Percentiles rank a stretch among this genome's conserved stretches.
Conservation (phyloP, 73 alveolate species). For the Effrenium voratum region DNA sequence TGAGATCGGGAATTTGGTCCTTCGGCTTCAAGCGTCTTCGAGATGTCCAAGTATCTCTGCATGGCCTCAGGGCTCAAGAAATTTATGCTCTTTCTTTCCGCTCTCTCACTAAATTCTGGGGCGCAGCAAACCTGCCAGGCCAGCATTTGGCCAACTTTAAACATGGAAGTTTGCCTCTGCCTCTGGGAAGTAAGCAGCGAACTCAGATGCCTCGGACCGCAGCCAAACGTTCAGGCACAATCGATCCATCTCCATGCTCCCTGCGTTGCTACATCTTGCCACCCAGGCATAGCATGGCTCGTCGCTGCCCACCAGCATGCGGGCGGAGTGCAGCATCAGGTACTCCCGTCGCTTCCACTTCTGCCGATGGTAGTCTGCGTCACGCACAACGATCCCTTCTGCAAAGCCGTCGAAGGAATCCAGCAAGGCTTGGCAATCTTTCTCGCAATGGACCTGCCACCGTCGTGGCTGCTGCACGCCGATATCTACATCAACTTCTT, state of each 20-base stretch:
- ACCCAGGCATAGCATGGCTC: conserved; percentile 86
- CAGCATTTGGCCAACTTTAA: neutral
- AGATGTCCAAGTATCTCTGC: conserved; percentile 5
- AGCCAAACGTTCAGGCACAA: conserved; percentile 75
- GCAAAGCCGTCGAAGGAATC: conserved; percentile 75
- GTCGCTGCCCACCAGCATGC: conserved; percentile 55
- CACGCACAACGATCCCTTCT: conserved; percentile 57
- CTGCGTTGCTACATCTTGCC: conserved; percentile 52
- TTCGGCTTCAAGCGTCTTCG: conserved; percentile 3
- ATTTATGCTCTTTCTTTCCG: neutral
- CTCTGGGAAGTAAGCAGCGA: conserved; percentile 82
- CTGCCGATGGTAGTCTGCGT: conserved; percentile 53
- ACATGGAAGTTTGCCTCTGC: neutral
- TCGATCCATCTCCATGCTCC: conserved; percentile 56
- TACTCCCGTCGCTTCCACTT: conserved; percentile 84
- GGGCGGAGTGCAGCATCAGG: conserved; percentile 72
- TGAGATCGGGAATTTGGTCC: neutral
- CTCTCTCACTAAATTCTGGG: neutral
- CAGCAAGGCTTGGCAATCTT: conserved; percentile 44
- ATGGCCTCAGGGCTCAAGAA: neutral
- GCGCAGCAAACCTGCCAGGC: neutral
- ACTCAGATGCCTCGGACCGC: conserved; percentile 56
- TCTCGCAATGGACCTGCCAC: conserved; percentile 52
- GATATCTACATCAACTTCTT: conserved; percentile 41
- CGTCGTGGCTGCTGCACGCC: conserved; percentile 41